Percentiles rank a stretch among this genome's conserved stretches.
phyloP scores from a whole-genome alignment of 441 rosid genomes.

The Croton setiger region DNA sequence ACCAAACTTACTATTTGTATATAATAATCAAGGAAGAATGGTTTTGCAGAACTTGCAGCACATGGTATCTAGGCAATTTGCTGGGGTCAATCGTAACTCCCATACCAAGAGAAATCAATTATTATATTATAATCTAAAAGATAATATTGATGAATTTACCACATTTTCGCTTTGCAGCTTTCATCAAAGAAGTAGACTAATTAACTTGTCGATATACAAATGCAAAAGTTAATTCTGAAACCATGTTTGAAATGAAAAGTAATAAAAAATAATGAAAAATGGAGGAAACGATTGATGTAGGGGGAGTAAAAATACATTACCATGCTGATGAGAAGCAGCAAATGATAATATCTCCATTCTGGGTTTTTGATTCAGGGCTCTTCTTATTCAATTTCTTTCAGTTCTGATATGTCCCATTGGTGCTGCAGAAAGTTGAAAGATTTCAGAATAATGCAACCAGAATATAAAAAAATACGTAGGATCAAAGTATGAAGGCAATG shows the following conservation, averaged over 20 bases:
- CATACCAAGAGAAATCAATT: background rate
- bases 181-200: constrained; percentile 24
- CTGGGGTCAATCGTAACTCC: background rate
- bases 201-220: constrained; percentile 84
- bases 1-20: constrained; percentile 10
- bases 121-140: no score
- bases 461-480: constrained; percentile 1
- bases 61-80: background rate
- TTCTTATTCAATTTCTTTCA: constrained; percentile 75
- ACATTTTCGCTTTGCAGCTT: constrained; percentile 66
- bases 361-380: constrained; percentile 52
- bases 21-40: background rate
- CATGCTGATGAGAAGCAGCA: constrained; percentile 79
- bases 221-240: constrained; percentile 69
- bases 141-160: constrained; percentile 36
- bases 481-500: background rate
- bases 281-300: background rate
- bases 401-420: constrained; percentile 82
- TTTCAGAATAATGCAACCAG: constrained; percentile 1
- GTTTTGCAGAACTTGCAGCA: background rate
- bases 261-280: background rate
- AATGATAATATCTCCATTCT: constrained; percentile 85
- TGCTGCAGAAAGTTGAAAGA: constrained; percentile 38
- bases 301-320: constrained; percentile 30
- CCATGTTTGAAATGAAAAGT: constrained; percentile 8